These are phyloP conservation scores for Globisporangium carolinianum DNA, from an alignment of 352 stramenopile species.

Conservation along the genomic window DNA sequence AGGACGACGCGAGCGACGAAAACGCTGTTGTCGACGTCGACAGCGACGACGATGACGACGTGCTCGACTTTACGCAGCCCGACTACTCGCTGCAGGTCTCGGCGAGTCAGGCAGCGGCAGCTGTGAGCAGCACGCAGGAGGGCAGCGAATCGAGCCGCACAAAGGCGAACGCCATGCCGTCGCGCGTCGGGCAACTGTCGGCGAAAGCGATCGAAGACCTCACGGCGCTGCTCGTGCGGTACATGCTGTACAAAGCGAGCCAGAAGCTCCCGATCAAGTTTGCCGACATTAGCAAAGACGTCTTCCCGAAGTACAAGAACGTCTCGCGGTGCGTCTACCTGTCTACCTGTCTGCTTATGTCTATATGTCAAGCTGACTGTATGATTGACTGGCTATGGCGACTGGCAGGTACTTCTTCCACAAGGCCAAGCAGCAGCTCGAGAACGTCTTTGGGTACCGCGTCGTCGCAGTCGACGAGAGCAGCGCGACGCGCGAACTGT, in stretches of 20 bases:
- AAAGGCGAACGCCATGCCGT: slow-evolving; percentile 26
- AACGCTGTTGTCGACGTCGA: slow-evolving; percentile 3
- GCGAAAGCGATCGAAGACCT: slow-evolving; percentile 67
- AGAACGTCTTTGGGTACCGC: slow-evolving; percentile 70
- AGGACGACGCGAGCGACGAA: not conserved
- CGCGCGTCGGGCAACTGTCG: slow-evolving; percentile 40
- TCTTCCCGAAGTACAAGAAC: slow-evolving; percentile 77
- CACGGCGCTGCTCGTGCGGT: slow-evolving; percentile 69
- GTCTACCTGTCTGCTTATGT: too few relatives aligned
- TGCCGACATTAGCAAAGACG: slow-evolving; percentile 75
- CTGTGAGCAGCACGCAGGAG: slow-evolving; percentile 16
- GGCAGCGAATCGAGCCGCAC: slow-evolving; percentile 26
- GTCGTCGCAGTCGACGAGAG: slow-evolving; percentile 67
- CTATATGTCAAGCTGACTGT: too few relatives aligned
- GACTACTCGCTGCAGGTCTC: slow-evolving; percentile 59
- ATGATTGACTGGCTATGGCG: not conserved
- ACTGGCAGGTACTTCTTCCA: slow-evolving; percentile 57
- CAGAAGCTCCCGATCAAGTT: slow-evolving; percentile 77
- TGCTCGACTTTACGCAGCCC: slow-evolving; percentile 74
- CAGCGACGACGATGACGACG: slow-evolving; percentile 35
- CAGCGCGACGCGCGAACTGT: slow-evolving; percentile 54
- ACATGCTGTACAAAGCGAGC: slow-evolving; percentile 81
- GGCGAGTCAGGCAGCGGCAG: slow-evolving; percentile 19
- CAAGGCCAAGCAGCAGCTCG: slow-evolving; percentile 67
- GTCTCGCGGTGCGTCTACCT: slow-evolving; percentile 38